Conservation (phyloP, 352 stramenopile genomes). For the Phytopythium kandeliae region DNA sequence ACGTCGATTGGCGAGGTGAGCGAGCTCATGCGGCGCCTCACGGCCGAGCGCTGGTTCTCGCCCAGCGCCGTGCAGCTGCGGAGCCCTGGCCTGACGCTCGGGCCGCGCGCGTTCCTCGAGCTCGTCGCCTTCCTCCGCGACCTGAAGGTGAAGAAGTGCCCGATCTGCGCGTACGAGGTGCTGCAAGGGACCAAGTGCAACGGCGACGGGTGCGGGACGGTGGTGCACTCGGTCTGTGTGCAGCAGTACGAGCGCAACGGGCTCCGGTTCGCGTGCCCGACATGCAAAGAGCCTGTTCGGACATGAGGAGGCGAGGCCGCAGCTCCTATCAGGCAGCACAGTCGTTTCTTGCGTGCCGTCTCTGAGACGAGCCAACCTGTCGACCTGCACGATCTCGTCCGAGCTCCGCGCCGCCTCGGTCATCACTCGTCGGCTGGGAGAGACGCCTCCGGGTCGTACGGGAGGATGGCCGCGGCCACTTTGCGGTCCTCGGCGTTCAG, state of each 20-base stretch:
- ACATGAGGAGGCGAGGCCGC: no score
- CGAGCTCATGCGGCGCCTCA: conserved; percentile 59
- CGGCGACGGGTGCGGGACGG: conserved; percentile 26
- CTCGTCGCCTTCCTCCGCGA: conserved; percentile 68
- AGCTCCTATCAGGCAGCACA: neutral
- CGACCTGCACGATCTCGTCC: no score
- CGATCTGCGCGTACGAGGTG: conserved; percentile 73
- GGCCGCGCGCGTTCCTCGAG: conserved; percentile 65
- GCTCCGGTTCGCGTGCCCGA: conserved; percentile 49
- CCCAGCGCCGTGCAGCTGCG: conserved; percentile 30
- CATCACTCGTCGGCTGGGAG: neutral
- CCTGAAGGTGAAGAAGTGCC: conserved; percentile 70
- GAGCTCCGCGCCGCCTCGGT: no score
- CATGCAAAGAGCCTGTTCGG: conserved; percentile 39
- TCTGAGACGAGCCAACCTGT: no score
- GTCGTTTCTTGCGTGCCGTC: no score
- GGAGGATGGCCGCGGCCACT: conserved; percentile 75
- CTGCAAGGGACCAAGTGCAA: conserved; percentile 51
- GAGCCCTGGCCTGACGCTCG: conserved; percentile 45
- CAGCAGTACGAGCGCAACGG: conserved; percentile 59
- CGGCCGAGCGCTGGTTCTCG: conserved; percentile 64
- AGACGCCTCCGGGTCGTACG: conserved; percentile 41
- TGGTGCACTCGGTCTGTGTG: conserved; percentile 51
- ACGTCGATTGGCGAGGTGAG: conserved; percentile 59
- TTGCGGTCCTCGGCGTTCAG: conserved; percentile 87